Percentiles rank a stretch among this genome's conserved stretches.
These are phyloP conservation scores for Grosmannia clavigera DNA, from an alignment of 2,329 filamentous ascomycete genomes.

Conservation along the genomic window DNA sequence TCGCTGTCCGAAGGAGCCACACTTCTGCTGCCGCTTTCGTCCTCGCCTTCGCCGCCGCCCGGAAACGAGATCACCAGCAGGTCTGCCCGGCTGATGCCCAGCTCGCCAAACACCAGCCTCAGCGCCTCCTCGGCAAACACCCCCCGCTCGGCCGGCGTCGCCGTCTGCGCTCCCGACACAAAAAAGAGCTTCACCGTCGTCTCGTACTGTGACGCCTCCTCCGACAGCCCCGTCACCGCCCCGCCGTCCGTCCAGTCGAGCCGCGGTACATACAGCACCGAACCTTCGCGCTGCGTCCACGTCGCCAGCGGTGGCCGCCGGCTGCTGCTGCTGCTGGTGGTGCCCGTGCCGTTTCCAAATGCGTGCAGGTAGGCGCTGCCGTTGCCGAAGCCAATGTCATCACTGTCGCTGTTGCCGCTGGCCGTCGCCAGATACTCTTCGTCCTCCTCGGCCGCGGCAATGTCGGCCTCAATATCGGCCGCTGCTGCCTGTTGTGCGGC, in stretches of 20 bases:
- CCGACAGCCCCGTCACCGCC: conserved; percentile 47
- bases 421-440: conserved; percentile 4
- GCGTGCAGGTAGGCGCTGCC: conserved; percentile 15
- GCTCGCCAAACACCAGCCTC: conserved; percentile 64
- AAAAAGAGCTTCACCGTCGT: conserved; percentile 95
- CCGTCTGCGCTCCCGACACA: conserved; percentile 56
- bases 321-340: conserved; percentile 9
- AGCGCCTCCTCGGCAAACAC: conserved; percentile 68
- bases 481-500: conserved; percentile 46
- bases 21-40: conserved; percentile 44
- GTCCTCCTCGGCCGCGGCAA: conserved; percentile 16
- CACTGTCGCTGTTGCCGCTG: neutral
- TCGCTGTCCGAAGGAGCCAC: conserved; percentile 35
- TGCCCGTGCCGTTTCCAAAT: neutral
- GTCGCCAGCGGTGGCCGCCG: conserved; percentile 22
- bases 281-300: conserved; percentile 58
- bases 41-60: conserved; percentile 51
- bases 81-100: conserved; percentile 65
- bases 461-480: conserved; percentile 31
- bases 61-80: conserved; percentile 89
- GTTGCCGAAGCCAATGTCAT: conserved; percentile 3
- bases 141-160: conserved; percentile 49
- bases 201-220: conserved; percentile 78
- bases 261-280: conserved; percentile 62
- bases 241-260: conserved; percentile 49